Base-by-base conservation (phyloP, 1,284 basidiomycete species). In the Tylopilus sp. region DNA sequence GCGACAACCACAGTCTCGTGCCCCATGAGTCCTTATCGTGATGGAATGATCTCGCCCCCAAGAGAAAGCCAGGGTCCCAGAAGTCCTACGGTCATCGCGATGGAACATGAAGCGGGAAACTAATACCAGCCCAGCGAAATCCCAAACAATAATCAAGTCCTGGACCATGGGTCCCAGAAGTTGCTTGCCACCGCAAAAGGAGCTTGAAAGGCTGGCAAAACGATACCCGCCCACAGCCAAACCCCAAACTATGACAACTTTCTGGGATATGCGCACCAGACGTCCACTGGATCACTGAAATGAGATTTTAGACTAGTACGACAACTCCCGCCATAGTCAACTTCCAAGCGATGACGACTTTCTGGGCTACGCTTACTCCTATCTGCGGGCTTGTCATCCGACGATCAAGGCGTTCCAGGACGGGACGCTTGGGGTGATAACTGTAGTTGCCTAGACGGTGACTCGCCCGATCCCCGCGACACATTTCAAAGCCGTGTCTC, bases 391-490 rank as follows among this genome's bases (percentile, higher is more conserved):
- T 29, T 29, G 7, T 33, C 57, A 7, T 8, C 38, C 47, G 44
- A 58, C 64, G 63, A 64, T 15, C 65, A 72, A 61, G 68, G 75
- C 75, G 51, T 60, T 65, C 72, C 55, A 8, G n/a, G 47, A 32
- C 4, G 51, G 64, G 64, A 70, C 72, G 41, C 75, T 36, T 32
- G 57, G 64, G 65, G 53, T 26, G 44, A 55, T 44, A 61, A n/a
- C 36, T 18, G 39, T 29, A 24, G 38, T 16, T 44, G 41, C 41
- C 41, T 44, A 22, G 15, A 26, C 13, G 24, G n/a, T 36, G 19
- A 6, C 57, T 65, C 66, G 67, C 72, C 78, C 68, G 41, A 75
- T 75, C 74, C 74, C 77, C 71, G 55, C 76, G 63, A 69, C 75
- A 74, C 64, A 6, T 78, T 79, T 65, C 72, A 78, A 70, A 67